A percentile compares a stretch with the other conserved stretches of the same genome.
phyloP scores from a whole-genome alignment of 805 yeast species.

The Ogataea nitratoaversa region DNA sequence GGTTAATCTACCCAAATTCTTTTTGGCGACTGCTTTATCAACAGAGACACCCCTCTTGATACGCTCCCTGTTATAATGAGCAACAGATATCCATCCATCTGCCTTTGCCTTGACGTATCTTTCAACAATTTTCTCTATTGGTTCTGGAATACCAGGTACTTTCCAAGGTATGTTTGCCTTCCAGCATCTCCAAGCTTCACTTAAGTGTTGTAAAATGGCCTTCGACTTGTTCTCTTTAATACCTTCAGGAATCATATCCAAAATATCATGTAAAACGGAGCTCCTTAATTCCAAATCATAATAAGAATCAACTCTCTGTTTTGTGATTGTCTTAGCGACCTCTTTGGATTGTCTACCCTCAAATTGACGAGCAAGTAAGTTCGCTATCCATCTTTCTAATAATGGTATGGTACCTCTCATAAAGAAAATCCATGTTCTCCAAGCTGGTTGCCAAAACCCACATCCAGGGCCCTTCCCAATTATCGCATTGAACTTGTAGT shows the following conservation, averaged over 20 bases:
- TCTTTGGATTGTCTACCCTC: slow-evolving; percentile 93
- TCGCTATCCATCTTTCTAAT: slow-evolving; percentile 92
- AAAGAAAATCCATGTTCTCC: slow-evolving; percentile 95
- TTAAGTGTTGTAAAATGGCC: slow-evolving; percentile 84
- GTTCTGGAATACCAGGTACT: slow-evolving; percentile 93
- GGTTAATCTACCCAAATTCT: slow-evolving; percentile 87
- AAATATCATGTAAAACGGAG: slow-evolving; percentile 89
- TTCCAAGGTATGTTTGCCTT: slow-evolving; percentile 98
- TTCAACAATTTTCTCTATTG: slow-evolving; percentile 79
- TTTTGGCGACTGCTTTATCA: slow-evolving; percentile 90
- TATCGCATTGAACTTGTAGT: slow-evolving; percentile 73
- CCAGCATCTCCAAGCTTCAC: slow-evolving; percentile 99
- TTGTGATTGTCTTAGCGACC: slow-evolving; percentile 88
- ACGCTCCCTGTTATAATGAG: slow-evolving; percentile 88
- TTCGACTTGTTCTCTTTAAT: slow-evolving; percentile 82
- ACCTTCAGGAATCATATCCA: slow-evolving; percentile 97
- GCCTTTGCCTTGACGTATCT: slow-evolving; percentile 93
- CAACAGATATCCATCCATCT: slow-evolving; percentile 93
- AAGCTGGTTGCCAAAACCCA: slow-evolving; percentile 99
- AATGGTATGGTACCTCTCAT: slow-evolving; percentile 89
- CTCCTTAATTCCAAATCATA: slow-evolving; percentile 91
- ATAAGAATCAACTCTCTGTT: slow-evolving; percentile 92
- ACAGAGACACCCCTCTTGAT: slow-evolving; percentile 86
- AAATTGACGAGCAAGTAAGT: slow-evolving; percentile 84
- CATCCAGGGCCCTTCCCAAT: slow-evolving; percentile 98